Evolutionary conservation across 2,329 filamentous ascomycete genomes (phyloP).

Genomic region (Trichoderma sp.): DNA sequence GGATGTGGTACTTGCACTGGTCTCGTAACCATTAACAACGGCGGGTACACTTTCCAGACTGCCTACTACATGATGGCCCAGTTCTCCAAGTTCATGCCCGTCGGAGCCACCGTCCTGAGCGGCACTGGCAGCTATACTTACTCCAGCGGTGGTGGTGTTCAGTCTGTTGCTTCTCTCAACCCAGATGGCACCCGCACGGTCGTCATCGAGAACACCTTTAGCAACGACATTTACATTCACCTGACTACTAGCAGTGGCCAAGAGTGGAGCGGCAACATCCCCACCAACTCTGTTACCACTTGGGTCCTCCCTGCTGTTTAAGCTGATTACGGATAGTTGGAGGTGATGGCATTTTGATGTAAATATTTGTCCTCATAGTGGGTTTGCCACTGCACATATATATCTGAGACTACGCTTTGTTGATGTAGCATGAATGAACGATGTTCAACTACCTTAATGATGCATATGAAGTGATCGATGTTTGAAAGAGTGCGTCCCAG

Average conservation of each 20-base stretch:
- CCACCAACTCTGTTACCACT: slow-evolving; percentile 19
- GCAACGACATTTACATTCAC: slow-evolving; percentile 20
- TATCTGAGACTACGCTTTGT: neutral
- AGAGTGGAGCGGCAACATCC: slow-evolving; percentile 21
- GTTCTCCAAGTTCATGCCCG: slow-evolving; percentile 46
- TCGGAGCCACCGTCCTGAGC: slow-evolving; percentile 40
- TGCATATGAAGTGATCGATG: neutral
- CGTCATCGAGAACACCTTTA: slow-evolving; percentile 28
- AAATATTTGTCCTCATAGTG: slow-evolving; percentile 1
- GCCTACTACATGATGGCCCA: slow-evolving; percentile 54
- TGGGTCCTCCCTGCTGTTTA: slow-evolving; percentile 20
- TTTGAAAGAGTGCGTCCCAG: neutral
- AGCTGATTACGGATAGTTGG: neutral
- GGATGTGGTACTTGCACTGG: slow-evolving; percentile 45
- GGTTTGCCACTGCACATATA: neutral
- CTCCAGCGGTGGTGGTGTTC: slow-evolving; percentile 34
- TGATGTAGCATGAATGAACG: neutral
- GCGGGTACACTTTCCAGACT: slow-evolving; percentile 42
- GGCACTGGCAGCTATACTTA: slow-evolving; percentile 37
- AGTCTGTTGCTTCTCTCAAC: slow-evolving; percentile 44
- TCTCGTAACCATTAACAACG: slow-evolving; percentile 52
- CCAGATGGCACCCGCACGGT: slow-evolving; percentile 43
- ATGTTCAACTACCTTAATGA: neutral
- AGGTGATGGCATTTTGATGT: neutral
- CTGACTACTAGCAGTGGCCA: slow-evolving; percentile 18